Evolutionary conservation across 768 basidiomycete species (phyloP), one percentile per base, ranked within the genome.

Genomic region (Cystobasidium ongulense): DNA sequence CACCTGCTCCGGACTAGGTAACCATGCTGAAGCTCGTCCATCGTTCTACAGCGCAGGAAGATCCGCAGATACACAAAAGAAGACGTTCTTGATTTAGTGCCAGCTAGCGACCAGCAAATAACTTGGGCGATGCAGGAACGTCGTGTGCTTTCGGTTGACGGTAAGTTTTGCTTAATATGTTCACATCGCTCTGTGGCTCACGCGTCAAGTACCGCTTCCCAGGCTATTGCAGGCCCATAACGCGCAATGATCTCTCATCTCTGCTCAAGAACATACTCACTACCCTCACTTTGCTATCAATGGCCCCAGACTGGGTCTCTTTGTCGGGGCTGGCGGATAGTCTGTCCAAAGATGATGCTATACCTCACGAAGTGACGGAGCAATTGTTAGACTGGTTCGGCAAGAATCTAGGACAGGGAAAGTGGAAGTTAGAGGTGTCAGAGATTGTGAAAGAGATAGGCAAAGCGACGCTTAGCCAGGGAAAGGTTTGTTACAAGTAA

Each of bases 331-430:
- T 71, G 17, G 13, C 25, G 8, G 54, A 59, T n/a, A 71, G 68
- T 36, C 53, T 71, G 35, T 15, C 29, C 1, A 59, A 38, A 38
- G 74, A 75, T 31, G 66, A 61, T 39, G 38, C 39, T 3, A 36
- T 75, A 23, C 89, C 90, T 1, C 88, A 92, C 78, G 90, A 90
- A 23, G 86, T 8, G 81, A 85, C 7, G 79, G 82, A 1, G 85
- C 92, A 33, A 85, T 87, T 8, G 31, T 86, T 96, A 83, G 79
- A 82, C 0, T 94, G 94, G 88, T 97, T 95, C 76, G 92, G 92
- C 18, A 82, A 83, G 2, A 80, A 88, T 2, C 74, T 67, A 15
- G 77, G 74, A 23, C 80, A 62, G 21, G 86, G 83, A 1, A 81
- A 80, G 52, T 93, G 92, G 91, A 84, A 79, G 50, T 86, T 90